Conservation (phyloP, 306 rosid species). For the Echinosophora koreensis region DNA sequence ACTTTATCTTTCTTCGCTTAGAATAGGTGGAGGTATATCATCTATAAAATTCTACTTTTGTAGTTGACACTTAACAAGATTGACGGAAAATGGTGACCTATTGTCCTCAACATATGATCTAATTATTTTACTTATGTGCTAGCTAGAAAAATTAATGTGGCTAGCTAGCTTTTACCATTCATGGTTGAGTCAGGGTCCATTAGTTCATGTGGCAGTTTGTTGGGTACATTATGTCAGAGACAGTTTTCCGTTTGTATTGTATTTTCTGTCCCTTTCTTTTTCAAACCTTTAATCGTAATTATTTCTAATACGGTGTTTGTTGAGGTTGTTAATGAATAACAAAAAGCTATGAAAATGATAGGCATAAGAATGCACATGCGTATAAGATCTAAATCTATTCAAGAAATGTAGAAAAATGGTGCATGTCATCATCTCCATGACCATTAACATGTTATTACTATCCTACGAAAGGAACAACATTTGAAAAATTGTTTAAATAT, state of each 20-base stretch:
- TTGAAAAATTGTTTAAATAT: not conserved
- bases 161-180: slow-evolving; percentile 15
- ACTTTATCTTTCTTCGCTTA: not conserved
- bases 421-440: not conserved
- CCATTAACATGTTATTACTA: not conserved
- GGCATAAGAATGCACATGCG: not conserved
- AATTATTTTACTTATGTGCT: not conserved
- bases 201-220: not conserved
- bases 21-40: not conserved
- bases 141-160: not conserved
- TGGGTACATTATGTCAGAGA: not conserved
- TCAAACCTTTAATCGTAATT: not conserved
- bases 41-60: not conserved
- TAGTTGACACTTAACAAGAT: slow-evolving; percentile 22
- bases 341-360: not conserved
- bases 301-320: not conserved
- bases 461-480: not conserved
- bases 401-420: not conserved
- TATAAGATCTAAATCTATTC: not conserved
- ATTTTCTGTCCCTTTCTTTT: not conserved
- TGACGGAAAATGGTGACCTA: slow-evolving; percentile 26
- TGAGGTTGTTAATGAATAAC: not conserved
- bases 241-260: too few relatives aligned
- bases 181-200: slow-evolving; percentile 47
- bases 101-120: not conserved